A percentile compares a stretch with the other conserved stretches of the same genome.
These are phyloP conservation scores for Sporothrix phasma DNA, from an alignment of 2,329 filamentous ascomycete species.

Conservation along the genomic window DNA sequence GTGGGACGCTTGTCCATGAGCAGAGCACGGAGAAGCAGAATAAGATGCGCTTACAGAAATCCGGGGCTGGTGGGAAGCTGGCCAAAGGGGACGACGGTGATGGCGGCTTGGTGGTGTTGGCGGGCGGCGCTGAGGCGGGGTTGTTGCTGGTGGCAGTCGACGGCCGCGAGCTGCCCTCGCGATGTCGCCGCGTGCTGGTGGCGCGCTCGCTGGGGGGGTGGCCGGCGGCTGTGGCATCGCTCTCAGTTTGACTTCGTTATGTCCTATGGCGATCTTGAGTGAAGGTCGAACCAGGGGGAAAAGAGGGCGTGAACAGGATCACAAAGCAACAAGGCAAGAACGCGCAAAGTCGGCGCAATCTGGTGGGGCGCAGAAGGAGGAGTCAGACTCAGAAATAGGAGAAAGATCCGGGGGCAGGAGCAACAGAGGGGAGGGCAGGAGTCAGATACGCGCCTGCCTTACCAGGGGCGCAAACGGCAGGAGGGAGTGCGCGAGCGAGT, in stretches of 20 bases:
- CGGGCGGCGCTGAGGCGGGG: slow-evolving; percentile 3
- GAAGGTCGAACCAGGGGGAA: neutral
- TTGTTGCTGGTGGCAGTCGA: neutral
- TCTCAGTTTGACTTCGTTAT: neutral
- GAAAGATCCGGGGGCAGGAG: neutral
- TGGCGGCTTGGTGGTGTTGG: neutral
- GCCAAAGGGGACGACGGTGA: neutral
- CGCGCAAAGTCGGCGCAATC: too few relatives aligned
- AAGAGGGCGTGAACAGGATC: neutral
- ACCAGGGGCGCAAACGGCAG: neutral
- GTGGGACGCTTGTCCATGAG: neutral
- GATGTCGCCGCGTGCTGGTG: neutral
- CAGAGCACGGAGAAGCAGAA: neutral
- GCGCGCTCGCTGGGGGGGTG: neutral
- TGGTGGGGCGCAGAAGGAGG: neutral
- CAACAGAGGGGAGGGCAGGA: neutral
- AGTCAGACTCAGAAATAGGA: neutral
- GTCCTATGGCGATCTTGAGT: neutral
- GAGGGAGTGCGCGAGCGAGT: neutral
- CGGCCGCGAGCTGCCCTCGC: neutral
- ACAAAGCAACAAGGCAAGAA: neutral
- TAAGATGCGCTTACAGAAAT: neutral
- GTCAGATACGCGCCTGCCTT: neutral
- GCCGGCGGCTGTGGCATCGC: neutral
- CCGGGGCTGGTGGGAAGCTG: neutral